A percentile compares a stretch with the other conserved stretches of the same genome.
These are phyloP conservation scores for Trichocomaceae sp. DNA, from an alignment of 2,329 filamentous ascomycete species.

Conservation along the genomic window DNA sequence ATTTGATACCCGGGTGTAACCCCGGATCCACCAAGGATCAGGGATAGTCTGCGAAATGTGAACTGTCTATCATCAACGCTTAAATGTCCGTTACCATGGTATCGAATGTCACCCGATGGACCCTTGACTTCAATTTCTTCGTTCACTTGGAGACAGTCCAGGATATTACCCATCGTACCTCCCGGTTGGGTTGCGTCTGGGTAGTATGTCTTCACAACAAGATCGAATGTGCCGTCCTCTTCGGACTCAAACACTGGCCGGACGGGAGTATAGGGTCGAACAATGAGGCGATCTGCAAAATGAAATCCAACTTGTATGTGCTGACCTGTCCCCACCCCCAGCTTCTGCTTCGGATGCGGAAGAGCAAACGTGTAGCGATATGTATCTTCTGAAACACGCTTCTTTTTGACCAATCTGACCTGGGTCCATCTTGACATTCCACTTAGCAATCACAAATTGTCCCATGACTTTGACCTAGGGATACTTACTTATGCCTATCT, in stretches of 20 bases:
- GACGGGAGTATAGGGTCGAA: slow-evolving; percentile 48
- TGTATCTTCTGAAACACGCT: slow-evolving; percentile 41
- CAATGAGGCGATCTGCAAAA: slow-evolving; percentile 45
- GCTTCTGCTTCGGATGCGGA: slow-evolving; percentile 32
- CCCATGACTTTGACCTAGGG: neutral
- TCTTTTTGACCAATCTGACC: slow-evolving; percentile 35
- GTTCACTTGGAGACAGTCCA: slow-evolving; percentile 45
- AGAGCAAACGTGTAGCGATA: slow-evolving; percentile 44
- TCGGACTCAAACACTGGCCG: slow-evolving; percentile 37
- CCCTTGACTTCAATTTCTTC: slow-evolving; percentile 49
- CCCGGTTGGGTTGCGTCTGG: slow-evolving; percentile 44
- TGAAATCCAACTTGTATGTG: slow-evolving; percentile 51
- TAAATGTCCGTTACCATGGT: slow-evolving; percentile 44
- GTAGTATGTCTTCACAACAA: slow-evolving; percentile 49
- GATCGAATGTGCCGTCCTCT: slow-evolving; percentile 43
- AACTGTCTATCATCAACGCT: slow-evolving; percentile 37
- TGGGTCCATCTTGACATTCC: slow-evolving; percentile 42
- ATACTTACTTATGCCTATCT: neutral
- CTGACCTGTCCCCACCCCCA: slow-evolving; percentile 47
- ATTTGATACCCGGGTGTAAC: slow-evolving; percentile 49
- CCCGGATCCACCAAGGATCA: slow-evolving; percentile 47
- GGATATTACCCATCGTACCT: slow-evolving; percentile 49
- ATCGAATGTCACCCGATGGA: slow-evolving; percentile 47
- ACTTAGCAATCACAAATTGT: slow-evolving; percentile 23
- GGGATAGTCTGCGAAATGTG: slow-evolving; percentile 40